Evolutionary conservation across 2,329 filamentous ascomycete genomes (phyloP).

Genomic region (Remersonia thermophila): DNA sequence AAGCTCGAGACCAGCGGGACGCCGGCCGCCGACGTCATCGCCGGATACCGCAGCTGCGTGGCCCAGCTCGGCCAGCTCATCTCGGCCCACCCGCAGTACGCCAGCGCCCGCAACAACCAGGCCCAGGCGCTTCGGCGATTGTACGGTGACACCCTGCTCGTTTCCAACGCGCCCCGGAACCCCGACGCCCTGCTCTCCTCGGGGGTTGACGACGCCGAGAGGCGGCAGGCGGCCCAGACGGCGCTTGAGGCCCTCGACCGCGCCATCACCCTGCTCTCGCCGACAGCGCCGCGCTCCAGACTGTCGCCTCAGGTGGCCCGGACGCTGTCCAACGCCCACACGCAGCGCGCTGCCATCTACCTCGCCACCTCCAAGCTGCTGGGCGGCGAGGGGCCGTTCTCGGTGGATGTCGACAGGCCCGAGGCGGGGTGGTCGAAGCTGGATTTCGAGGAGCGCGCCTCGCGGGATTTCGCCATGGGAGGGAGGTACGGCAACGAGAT

Average conservation of each 20-base stretch:
- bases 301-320: slow-evolving; percentile 53
- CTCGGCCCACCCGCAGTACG: slow-evolving; percentile 48
- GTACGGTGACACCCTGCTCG: slow-evolving; percentile 48
- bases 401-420: slow-evolving; percentile 27
- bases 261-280: slow-evolving; percentile 48
- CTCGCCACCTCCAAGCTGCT: slow-evolving; percentile 44
- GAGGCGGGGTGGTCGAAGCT: slow-evolving; percentile 40
- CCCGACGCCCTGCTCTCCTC: slow-evolving; percentile 30
- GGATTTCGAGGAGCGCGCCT: slow-evolving; percentile 50
- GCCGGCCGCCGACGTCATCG: slow-evolving; percentile 22
- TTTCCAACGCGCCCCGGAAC: slow-evolving; percentile 27
- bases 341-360: slow-evolving; percentile 56
- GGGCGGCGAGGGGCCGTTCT: slow-evolving; percentile 21
- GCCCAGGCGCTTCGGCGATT: slow-evolving; percentile 53
- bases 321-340: slow-evolving; percentile 57
- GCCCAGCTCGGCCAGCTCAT: slow-evolving; percentile 44
- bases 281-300: slow-evolving; percentile 31
- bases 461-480: slow-evolving; percentile 50
- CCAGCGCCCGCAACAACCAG: slow-evolving; percentile 62
- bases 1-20: slow-evolving; percentile 38
- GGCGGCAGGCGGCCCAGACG: slow-evolving; percentile 26
- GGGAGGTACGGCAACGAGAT: slow-evolving; percentile 54
- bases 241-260: slow-evolving; percentile 42
- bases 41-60: slow-evolving; percentile 37
- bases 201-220: slow-evolving; percentile 23